These are phyloP conservation scores for Metschnikowia drakensbergensis DNA, from an alignment of 805 yeast species.

Conservation along the genomic window DNA sequence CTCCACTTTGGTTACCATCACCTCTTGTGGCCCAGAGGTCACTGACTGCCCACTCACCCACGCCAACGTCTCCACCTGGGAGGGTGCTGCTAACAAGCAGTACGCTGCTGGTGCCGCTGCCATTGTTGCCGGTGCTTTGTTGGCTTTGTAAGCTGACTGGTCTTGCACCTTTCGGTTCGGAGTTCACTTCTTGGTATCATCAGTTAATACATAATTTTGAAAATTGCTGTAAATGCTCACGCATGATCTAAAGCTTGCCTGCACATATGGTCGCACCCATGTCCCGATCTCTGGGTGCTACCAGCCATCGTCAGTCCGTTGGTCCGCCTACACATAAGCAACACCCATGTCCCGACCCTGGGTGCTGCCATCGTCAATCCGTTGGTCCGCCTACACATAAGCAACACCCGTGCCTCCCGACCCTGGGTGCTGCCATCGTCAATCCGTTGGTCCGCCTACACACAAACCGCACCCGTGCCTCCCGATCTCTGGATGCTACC, in stretches of 20 bases:
- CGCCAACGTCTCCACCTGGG: constrained; percentile 18
- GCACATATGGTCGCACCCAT: no score
- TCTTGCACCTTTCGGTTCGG: background rate
- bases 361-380: no score
- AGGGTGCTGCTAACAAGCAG: constrained; percentile 21
- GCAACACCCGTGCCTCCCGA: no score
- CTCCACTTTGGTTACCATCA: constrained; percentile 21
- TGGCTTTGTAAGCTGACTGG: constrained; percentile 26
- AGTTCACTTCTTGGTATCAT: constrained; percentile 16
- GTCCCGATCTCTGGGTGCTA: no score
- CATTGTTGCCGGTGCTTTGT: constrained; percentile 25
- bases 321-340: no score
- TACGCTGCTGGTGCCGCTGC: constrained; percentile 29
- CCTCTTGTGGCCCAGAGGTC: constrained; percentile 19
- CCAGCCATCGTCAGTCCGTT: no score
- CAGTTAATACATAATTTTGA: constrained; percentile 11
- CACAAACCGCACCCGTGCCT: no score
- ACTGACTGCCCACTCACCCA: constrained; percentile 20
- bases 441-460: no score
- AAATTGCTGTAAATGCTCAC: background rate
- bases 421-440: no score
- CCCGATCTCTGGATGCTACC: no score
- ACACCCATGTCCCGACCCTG: no score
- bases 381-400: no score
- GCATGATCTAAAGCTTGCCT: background rate